Percentiles rank a stretch among this genome's conserved stretches.
These are phyloP conservation scores for Fusarium aywerte DNA, from an alignment of 2,329 filamentous ascomycete genomes.

Conservation along the genomic window DNA sequence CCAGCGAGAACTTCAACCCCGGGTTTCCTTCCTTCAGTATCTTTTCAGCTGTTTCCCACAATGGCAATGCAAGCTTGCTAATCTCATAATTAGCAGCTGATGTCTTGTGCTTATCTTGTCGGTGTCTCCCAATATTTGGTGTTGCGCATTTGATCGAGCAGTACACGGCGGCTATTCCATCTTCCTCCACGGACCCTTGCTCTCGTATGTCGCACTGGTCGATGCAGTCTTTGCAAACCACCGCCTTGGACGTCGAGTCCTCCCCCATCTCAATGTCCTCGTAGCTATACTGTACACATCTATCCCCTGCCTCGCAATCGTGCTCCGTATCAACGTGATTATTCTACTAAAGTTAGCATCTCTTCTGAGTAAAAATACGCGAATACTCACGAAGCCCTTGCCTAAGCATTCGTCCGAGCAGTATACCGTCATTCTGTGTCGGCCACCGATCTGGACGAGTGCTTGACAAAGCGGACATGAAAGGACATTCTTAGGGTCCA, in stretches of 20 bases:
- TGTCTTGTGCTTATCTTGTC: constrained; percentile 48
- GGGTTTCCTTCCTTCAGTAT: constrained; percentile 49
- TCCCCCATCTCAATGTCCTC: constrained; percentile 55
- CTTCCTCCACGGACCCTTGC: not conserved
- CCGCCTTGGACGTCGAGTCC: constrained; percentile 44
- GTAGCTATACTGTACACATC: constrained; percentile 54
- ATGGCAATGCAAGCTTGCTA: constrained; percentile 35
- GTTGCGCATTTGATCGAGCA: constrained; percentile 58
- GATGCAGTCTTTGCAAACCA: constrained; percentile 58
- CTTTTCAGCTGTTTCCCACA: constrained; percentile 45
- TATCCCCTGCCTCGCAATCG: constrained; percentile 55
- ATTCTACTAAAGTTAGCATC: constrained; percentile 50
- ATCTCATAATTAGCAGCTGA: constrained; percentile 33
- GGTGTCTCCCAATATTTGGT: constrained; percentile 55
- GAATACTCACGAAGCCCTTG: constrained; percentile 54
- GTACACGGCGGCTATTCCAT: constrained; percentile 48
- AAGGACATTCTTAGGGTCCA: constrained; percentile 52
- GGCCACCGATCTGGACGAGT: constrained; percentile 53
- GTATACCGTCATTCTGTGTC: constrained; percentile 54
- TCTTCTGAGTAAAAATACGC: not conserved
- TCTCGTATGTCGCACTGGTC: constrained; percentile 34
- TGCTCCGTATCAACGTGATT: constrained; percentile 54
- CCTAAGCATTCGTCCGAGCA: constrained; percentile 58
- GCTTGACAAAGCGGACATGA: constrained; percentile 60
- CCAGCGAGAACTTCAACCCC: constrained; percentile 47